These are phyloP conservation scores for Trichophaea hybrida DNA, from an alignment of 2,329 filamentous ascomycete genomes.

Conservation along the genomic window DNA sequence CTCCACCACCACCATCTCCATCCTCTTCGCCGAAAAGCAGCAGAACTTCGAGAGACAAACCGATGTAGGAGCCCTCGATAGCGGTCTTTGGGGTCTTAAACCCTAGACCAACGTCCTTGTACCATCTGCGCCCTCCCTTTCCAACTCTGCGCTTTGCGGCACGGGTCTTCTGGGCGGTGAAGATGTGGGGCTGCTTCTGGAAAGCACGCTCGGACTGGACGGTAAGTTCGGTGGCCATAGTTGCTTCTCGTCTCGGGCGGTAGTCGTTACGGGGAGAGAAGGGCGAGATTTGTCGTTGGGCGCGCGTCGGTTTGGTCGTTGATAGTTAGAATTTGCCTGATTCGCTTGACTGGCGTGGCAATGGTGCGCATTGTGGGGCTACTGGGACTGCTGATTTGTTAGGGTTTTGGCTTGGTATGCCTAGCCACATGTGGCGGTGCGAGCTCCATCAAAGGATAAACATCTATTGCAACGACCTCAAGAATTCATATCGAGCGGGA, in stretches of 20 bases:
- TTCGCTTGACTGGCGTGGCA: background rate
- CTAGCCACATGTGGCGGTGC: too few relatives aligned
- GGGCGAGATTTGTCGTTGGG: constrained; percentile 25
- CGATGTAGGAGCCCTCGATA: constrained; percentile 98
- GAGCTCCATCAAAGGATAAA: too few relatives aligned
- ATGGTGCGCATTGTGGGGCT: background rate
- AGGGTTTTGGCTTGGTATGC: background rate
- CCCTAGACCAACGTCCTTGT: constrained; percentile 98
- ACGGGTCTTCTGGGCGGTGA: constrained; percentile 93
- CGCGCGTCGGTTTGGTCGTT: background rate
- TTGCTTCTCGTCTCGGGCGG: constrained; percentile 40
- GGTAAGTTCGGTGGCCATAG: constrained; percentile 95
- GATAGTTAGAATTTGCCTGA: background rate
- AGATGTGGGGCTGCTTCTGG: constrained; percentile 99
- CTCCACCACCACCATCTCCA: background rate
- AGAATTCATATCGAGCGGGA: too few relatives aligned
- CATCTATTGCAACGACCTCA: too few relatives aligned
- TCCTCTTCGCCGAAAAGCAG: constrained; percentile 2
- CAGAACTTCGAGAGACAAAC: constrained; percentile 45
- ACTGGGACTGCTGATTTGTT: background rate
- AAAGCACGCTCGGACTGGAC: constrained; percentile 99
- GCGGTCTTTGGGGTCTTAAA: constrained; percentile 97
- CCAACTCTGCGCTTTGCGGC: constrained; percentile 69
- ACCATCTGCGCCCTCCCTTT: constrained; percentile 92
- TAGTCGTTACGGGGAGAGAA: constrained; percentile 28